phyloP scores from a whole-genome alignment of 441 rosid genomes.

The Adansonia madagascariensis region DNA sequence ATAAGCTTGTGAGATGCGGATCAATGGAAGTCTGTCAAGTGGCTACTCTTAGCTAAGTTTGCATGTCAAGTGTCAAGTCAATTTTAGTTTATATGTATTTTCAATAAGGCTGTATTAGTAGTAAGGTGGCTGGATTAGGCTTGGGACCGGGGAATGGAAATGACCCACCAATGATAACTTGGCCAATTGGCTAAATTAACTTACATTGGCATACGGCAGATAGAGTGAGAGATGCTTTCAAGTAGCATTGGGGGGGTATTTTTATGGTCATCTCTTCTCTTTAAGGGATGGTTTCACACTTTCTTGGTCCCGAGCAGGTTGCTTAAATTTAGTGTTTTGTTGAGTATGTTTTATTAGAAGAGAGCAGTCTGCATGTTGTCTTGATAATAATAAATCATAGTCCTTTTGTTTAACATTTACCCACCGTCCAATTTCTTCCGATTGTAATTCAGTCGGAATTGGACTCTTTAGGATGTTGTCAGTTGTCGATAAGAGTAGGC shows the following conservation, averaged over 20 bases:
- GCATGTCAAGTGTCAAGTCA: background rate
- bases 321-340: constrained; percentile 1
- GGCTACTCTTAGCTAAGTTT: background rate
- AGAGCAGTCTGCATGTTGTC: constrained; percentile 1
- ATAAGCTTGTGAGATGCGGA: constrained; percentile 3
- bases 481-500: too few species aligned
- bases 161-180: constrained; percentile 2
- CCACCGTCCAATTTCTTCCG: background rate
- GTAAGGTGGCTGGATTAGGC: background rate
- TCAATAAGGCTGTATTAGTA: background rate
- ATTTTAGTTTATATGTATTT: background rate
- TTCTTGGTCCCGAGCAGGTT: background rate
- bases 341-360: constrained; percentile 14
- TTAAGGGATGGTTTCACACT: background rate
- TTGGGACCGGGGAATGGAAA: constrained; percentile 4
- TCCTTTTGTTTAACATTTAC: constrained; percentile 8
- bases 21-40: constrained; percentile 8
- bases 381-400: background rate
- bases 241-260: background rate
- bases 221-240: background rate
- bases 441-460: too few species aligned
- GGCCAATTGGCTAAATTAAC: background rate
- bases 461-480: too few species aligned
- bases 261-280: background rate
- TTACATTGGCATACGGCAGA: background rate